Conservation (phyloP, 805 yeast species). For the Metschnikowia noctiluminum region DNA sequence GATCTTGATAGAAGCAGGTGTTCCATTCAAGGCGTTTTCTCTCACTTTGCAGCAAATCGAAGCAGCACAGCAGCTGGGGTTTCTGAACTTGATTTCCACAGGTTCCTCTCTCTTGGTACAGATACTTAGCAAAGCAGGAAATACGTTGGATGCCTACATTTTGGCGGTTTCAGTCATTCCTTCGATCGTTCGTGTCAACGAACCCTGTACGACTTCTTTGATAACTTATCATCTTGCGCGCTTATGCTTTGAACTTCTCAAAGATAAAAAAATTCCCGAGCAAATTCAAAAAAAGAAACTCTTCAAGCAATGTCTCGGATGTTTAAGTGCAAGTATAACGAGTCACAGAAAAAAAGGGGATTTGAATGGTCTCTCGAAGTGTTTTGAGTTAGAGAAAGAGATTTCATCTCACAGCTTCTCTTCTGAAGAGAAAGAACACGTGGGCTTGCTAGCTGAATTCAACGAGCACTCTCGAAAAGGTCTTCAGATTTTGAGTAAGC, state of each 20-base stretch:
- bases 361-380: slow-evolving; percentile 35
- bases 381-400: slow-evolving; percentile 36
- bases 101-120: slow-evolving; percentile 46
- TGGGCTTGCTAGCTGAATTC: slow-evolving; percentile 13
- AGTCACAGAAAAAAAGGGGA: slow-evolving; percentile 42
- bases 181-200: slow-evolving; percentile 37
- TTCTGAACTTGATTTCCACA: slow-evolving; percentile 43
- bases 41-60: slow-evolving; percentile 48
- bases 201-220: slow-evolving; percentile 34
- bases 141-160: slow-evolving; percentile 41
- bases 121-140: slow-evolving; percentile 40
- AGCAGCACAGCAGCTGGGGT: slow-evolving; percentile 45
- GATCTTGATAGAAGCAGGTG: slow-evolving; percentile 40
- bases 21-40: slow-evolving; percentile 50
- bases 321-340: slow-evolving; percentile 40
- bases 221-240: slow-evolving; percentile 32
- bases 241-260: slow-evolving; percentile 20
- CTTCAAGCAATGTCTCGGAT: slow-evolving; percentile 33
- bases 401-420: slow-evolving; percentile 7
- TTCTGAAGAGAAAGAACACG: slow-evolving; percentile 4
- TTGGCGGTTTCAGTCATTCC: slow-evolving; percentile 46
- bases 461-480: slow-evolving; percentile 13
- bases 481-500: slow-evolving; percentile 10
- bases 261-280: neutral
- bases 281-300: slow-evolving; percentile 11